phyloP scores from a whole-genome alignment of 352 stramenopile genomes.

The Peronosclerospora sorghi region DNA sequence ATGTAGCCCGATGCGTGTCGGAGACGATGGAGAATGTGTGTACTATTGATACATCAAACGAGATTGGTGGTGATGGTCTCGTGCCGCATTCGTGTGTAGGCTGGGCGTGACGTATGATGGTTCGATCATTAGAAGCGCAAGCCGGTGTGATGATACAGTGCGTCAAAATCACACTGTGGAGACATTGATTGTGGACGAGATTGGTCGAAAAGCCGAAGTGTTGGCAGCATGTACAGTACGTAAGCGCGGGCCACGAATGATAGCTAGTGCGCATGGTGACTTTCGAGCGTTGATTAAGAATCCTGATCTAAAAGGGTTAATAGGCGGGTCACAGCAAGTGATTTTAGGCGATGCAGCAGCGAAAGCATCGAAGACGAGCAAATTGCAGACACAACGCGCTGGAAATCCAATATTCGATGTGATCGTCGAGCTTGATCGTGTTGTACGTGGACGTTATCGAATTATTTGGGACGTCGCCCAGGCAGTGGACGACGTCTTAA shows the following conservation, averaged over 20 bases:
- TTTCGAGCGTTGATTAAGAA: conserved; percentile 81
- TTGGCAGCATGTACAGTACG: too few relatives aligned
- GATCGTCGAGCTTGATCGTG: conserved; percentile 71
- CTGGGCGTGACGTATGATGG: conserved; percentile 70
- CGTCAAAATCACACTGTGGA: conserved; percentile 84
- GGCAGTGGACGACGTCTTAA: conserved; percentile 65
- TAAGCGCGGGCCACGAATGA: conserved; percentile 67
- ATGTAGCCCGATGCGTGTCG: conserved; percentile 58
- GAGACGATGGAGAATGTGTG: conserved; percentile 56
- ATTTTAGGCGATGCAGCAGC: conserved; percentile 50
- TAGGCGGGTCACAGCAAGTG: conserved; percentile 66
- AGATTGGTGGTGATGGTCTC: conserved; percentile 82
- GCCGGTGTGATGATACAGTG: conserved; percentile 79
- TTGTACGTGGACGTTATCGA: conserved; percentile 36
- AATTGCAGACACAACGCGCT: conserved; percentile 32
- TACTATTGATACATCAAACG: conserved; percentile 87
- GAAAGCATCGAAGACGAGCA: conserved; percentile 18
- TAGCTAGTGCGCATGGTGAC: conserved; percentile 76
- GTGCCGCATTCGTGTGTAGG: conserved; percentile 65
- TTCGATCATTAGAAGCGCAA: conserved; percentile 55
- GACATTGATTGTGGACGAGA: conserved; percentile 83
- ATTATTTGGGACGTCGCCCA: conserved; percentile 56
- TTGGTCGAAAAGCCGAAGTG: too few relatives aligned
- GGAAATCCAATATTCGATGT: conserved; percentile 72
- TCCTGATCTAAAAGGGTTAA: conserved; percentile 54